These are phyloP conservation scores for Tulasnella sp. DNA, from an alignment of 768 basidiomycete genomes.

Conservation along the genomic window DNA sequence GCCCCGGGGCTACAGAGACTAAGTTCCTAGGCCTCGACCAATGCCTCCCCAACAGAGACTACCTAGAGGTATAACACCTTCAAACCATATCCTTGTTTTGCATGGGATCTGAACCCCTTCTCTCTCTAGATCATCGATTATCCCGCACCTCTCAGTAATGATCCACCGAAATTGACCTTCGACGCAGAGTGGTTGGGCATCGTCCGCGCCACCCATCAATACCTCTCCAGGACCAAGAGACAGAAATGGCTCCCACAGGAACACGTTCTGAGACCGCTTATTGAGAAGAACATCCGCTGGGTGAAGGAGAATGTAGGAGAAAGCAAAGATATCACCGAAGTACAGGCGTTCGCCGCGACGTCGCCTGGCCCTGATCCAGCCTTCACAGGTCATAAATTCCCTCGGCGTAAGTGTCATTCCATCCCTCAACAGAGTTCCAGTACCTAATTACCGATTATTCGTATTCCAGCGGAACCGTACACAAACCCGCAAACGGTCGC, in stretches of 20 bases:
- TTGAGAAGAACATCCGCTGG: slow-evolving; percentile 63
- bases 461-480: slow-evolving; percentile 60
- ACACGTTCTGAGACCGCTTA: slow-evolving; percentile 47
- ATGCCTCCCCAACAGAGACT: slow-evolving; percentile 66
- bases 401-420: neutral
- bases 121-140: slow-evolving; percentile 64
- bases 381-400: neutral
- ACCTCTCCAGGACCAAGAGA: slow-evolving; percentile 52
- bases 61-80: slow-evolving; percentile 61
- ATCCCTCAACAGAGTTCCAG: neutral
- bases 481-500: slow-evolving; percentile 42
- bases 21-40: slow-evolving; percentile 56
- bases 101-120: neutral
- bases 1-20: slow-evolving; percentile 60
- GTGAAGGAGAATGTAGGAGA: slow-evolving; percentile 53
- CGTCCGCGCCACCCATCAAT: slow-evolving; percentile 77
- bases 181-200: slow-evolving; percentile 96
- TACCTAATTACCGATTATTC: slow-evolving; percentile 17
- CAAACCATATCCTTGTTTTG: neutral
- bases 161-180: slow-evolving; percentile 48
- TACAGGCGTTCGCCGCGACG: slow-evolving; percentile 66
- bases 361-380: slow-evolving; percentile 49
- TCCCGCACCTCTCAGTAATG: slow-evolving; percentile 32
- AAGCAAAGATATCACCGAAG: slow-evolving; percentile 37
- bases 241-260: slow-evolving; percentile 61